phyloP scores from a whole-genome alignment of 2,329 filamentous ascomycete species.

The Penicillium sclerotiorum region DNA sequence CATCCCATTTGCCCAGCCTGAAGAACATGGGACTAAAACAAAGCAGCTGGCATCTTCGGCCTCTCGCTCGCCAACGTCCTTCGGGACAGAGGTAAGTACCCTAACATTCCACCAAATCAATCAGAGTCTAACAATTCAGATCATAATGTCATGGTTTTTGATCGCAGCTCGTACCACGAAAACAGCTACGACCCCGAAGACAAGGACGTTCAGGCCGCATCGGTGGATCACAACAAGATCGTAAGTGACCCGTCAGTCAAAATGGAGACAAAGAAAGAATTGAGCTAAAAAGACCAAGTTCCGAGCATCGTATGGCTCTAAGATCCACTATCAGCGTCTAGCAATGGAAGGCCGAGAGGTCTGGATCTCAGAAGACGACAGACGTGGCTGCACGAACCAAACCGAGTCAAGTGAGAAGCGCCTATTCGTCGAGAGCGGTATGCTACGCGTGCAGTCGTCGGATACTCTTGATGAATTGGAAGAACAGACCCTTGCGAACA shows the following conservation, averaged over 20 bases:
- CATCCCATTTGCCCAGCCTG: no score
- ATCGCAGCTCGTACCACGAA: slow-evolving; percentile 14
- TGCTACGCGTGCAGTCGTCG: slow-evolving; percentile 21
- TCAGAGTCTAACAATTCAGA: no score
- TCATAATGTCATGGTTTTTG: slow-evolving; percentile 18
- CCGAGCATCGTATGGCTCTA: slow-evolving; percentile 19
- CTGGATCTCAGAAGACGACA: slow-evolving; percentile 18
- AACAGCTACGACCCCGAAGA: slow-evolving; percentile 16
- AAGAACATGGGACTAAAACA: no score
- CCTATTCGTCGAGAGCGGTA: slow-evolving; percentile 19
- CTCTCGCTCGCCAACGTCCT: slow-evolving; percentile 18
- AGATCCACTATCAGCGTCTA: slow-evolving; percentile 21
- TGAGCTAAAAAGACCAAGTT: slow-evolving; percentile 8
- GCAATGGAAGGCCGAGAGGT: slow-evolving; percentile 16
- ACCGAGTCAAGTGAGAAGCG: slow-evolving; percentile 12
- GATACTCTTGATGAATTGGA: slow-evolving; percentile 13
- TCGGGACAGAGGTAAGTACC: slow-evolving; percentile 17
- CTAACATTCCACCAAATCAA: neutral
- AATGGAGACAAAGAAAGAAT: neutral
- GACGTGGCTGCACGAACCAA: slow-evolving; percentile 6
- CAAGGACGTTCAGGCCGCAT: slow-evolving; percentile 19
- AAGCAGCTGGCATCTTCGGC: slow-evolving; percentile 18
- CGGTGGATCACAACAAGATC: slow-evolving; percentile 23
- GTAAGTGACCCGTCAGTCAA: no score
- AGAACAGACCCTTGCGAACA: slow-evolving; percentile 19